These are phyloP conservation scores for Termitomyces sp. DNA, from an alignment of 768 basidiomycete genomes.

Conservation along the genomic window DNA sequence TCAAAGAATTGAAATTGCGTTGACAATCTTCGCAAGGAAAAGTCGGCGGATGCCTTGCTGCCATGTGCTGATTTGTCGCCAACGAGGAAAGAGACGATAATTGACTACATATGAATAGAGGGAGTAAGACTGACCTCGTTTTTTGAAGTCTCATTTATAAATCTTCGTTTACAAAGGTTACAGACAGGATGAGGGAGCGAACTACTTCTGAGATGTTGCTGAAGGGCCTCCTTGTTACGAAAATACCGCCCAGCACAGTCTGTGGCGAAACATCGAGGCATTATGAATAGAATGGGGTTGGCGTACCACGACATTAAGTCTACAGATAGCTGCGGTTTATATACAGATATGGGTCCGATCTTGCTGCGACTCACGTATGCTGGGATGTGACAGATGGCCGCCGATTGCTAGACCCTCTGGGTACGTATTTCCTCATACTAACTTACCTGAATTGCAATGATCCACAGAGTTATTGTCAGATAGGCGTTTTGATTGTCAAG, in stretches of 20 bases:
- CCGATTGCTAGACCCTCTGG: not conserved
- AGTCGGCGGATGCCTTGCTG: conserved; percentile 3
- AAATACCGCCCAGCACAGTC: conserved; percentile 5
- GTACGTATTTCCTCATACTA: not conserved
- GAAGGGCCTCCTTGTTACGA: conserved; percentile 6
- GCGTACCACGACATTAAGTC: not conserved
- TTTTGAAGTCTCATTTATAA: conserved; percentile 1
- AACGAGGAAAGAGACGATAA: not conserved
- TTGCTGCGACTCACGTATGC: not conserved
- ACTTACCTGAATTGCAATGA: not conserved
- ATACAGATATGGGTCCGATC: not conserved
- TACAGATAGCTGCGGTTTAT: not conserved
- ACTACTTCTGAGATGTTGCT: conserved; percentile 7
- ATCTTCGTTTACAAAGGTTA: conserved; percentile 3
- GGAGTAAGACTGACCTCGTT: conserved; percentile 3
- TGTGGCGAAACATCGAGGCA: conserved; percentile 9
- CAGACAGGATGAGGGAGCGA: conserved; percentile 4
- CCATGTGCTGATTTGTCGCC: conserved; percentile 1
- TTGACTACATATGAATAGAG: not conserved
- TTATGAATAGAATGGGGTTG: not conserved
- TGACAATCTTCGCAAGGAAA: conserved; percentile 1
- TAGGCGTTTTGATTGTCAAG: not conserved
- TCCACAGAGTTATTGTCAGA: not conserved
- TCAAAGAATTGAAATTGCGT: not conserved
- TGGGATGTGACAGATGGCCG: not conserved